Percentiles rank a stretch among this genome's conserved stretches.
Evolutionary conservation across 2,329 filamentous ascomycete genomes (phyloP).

Genomic region (Septoria petroselini): DNA sequence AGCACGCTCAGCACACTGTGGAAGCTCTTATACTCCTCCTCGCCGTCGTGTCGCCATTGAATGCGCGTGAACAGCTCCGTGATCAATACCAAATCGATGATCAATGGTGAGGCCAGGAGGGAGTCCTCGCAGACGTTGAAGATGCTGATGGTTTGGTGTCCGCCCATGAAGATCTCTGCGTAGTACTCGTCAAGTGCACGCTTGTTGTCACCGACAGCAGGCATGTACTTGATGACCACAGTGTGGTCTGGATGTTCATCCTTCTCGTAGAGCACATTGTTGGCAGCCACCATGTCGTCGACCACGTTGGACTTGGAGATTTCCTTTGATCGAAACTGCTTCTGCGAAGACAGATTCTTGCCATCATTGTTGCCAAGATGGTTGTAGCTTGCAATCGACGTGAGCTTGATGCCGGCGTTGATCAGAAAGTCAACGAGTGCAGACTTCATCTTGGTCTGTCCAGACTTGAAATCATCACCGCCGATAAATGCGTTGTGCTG

Average conservation of each 20-base stretch:
- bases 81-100: conserved; percentile 91
- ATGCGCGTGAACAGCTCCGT: conserved; percentile 99
- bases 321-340: conserved; percentile 99
- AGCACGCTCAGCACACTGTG: conserved; percentile 95
- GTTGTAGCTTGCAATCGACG: conserved; percentile 98
- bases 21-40: conserved; percentile 82
- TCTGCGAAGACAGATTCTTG: conserved; percentile 96
- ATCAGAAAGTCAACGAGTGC: conserved; percentile 97
- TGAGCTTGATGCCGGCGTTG: conserved; percentile 97
- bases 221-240: conserved; percentile 99
- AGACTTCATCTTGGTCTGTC: conserved; percentile 99
- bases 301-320: conserved; percentile 99
- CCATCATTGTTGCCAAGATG: conserved; percentile 99
- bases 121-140: conserved; percentile 99
- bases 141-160: conserved; percentile 95
- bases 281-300: conserved; percentile 98
- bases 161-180: conserved; percentile 97
- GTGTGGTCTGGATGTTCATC: conserved; percentile 97
- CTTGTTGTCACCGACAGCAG: conserved; percentile 97
- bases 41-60: conserved; percentile 67
- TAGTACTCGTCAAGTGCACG: conserved; percentile 98
- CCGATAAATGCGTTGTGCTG: conserved; percentile 86
- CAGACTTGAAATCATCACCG: conserved; percentile 99
- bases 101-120: conserved; percentile 88
- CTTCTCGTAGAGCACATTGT: conserved; percentile 81